Evolutionary conservation across 371 early-diverging fungal species (phyloP).

Genomic region (Mucor piriformis): DNA sequence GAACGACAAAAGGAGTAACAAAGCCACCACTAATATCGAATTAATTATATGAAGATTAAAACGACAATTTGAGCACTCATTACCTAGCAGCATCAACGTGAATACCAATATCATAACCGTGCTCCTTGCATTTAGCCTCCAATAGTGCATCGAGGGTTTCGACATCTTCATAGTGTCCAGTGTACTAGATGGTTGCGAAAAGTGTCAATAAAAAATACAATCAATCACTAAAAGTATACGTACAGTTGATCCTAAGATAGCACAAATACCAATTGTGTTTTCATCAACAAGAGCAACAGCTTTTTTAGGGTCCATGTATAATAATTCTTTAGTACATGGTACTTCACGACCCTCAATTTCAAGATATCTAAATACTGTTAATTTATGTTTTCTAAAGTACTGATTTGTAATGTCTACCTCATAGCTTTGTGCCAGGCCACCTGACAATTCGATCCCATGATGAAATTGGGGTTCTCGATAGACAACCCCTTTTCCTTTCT

Average conservation of each 20-base stretch:
- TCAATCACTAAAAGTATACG: slow-evolving; percentile 1
- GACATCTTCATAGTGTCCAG: slow-evolving; percentile 82
- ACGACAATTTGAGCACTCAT: not conserved
- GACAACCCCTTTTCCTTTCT: slow-evolving; percentile 59
- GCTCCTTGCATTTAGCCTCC: slow-evolving; percentile 55
- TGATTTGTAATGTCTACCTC: too few species aligned
- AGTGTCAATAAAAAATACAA: not conserved
- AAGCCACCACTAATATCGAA: slow-evolving; percentile 63
- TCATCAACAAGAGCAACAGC: slow-evolving; percentile 69
- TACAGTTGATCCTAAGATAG: slow-evolving; percentile 74
- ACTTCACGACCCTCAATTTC: slow-evolving; percentile 71
- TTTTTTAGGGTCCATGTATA: slow-evolving; percentile 61
- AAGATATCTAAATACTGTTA: slow-evolving; percentile 51
- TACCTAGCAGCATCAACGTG: slow-evolving; percentile 81
- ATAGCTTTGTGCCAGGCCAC: slow-evolving; percentile 57
- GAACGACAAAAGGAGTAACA: slow-evolving; percentile 75
- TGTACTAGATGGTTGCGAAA: slow-evolving; percentile 49
- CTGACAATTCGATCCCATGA: slow-evolving; percentile 75
- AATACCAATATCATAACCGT: slow-evolving; percentile 67
- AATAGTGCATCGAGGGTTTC: slow-evolving; percentile 58
- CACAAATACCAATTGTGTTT: slow-evolving; percentile 77
- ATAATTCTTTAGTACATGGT: slow-evolving; percentile 48
- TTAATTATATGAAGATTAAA: not conserved
- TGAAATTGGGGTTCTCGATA: slow-evolving; percentile 68
- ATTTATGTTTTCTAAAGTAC: too few species aligned